A percentile compares a stretch with the other conserved stretches of the same genome.
These are phyloP conservation scores for Diaporthe citri DNA, from an alignment of 2,329 filamentous ascomycete species.

Conservation along the genomic window DNA sequence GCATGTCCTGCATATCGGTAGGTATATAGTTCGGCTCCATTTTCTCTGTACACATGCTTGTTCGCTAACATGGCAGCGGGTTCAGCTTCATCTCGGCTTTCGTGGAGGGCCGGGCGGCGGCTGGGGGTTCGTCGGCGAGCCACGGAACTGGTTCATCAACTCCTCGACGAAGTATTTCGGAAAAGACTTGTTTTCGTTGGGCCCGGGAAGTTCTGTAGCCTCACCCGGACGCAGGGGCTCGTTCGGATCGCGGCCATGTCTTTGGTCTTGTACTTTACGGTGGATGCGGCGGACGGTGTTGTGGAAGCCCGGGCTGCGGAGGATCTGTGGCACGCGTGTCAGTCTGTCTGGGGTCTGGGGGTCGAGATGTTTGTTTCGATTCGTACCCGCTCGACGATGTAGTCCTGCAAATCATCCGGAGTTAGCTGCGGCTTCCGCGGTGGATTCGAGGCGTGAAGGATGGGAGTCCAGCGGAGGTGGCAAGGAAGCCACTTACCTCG, in stretches of 20 bases:
- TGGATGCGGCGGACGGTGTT: slow-evolving; percentile 66
- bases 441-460: too few relatives aligned
- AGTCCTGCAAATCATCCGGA: slow-evolving; percentile 36
- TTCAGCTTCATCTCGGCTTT: slow-evolving; percentile 28
- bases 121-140: slow-evolving; percentile 57
- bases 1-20: accelerated
- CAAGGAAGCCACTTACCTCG: slow-evolving; percentile 4
- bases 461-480: background rate
- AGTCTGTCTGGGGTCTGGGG: background rate
- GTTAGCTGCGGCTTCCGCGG: background rate
- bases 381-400: slow-evolving; percentile 43
- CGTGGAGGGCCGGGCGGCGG: slow-evolving; percentile 36
- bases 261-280: slow-evolving; percentile 60
- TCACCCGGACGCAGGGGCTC: slow-evolving; percentile 65
- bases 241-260: slow-evolving; percentile 62
- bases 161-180: slow-evolving; percentile 64
- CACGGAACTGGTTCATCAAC: slow-evolving; percentile 62
- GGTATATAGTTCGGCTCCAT: too few relatives aligned
- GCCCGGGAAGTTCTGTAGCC: slow-evolving; percentile 54
- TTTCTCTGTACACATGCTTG: background rate
- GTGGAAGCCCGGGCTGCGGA: slow-evolving; percentile 65
- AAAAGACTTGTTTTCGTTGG: slow-evolving; percentile 53
- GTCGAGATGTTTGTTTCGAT: accelerated
- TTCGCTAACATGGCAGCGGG: too few relatives aligned
- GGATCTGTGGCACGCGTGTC: slow-evolving; percentile 53